Evolutionary conservation across 2,329 filamentous ascomycete genomes (phyloP).

Genomic region (Phoma herbarum): DNA sequence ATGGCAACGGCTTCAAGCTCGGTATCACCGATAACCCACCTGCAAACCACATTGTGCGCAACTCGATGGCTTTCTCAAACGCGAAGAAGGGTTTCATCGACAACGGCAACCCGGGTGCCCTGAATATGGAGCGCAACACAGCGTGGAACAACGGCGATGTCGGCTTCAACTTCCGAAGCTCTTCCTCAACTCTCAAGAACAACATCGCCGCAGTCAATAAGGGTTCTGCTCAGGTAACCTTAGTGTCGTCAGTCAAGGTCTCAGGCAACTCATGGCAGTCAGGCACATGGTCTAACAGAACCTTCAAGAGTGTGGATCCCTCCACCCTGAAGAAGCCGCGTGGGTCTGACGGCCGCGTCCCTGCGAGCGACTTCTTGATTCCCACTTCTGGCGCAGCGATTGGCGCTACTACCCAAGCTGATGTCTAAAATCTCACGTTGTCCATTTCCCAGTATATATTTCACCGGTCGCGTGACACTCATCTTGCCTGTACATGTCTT

Average conservation of each 20-base stretch:
- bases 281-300: conserved; percentile 51
- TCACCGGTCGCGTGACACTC: background rate
- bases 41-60: conserved; percentile 56
- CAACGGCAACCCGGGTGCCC: conserved; percentile 55
- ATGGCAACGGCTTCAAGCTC: conserved; percentile 61
- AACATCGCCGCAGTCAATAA: conserved; percentile 54
- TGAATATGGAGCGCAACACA: conserved; percentile 55
- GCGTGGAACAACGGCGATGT: conserved; percentile 58
- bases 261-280: conserved; percentile 58
- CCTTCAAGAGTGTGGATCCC: conserved; percentile 52
- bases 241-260: conserved; percentile 23
- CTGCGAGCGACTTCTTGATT: conserved; percentile 55
- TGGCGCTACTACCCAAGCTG: conserved; percentile 50
- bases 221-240: conserved; percentile 22
- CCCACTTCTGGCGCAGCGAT: conserved; percentile 50
- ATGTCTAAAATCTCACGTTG: conserved; percentile 7
- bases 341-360: conserved; percentile 51
- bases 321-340: conserved; percentile 50
- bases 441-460: background rate
- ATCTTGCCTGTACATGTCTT: background rate
- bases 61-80: conserved; percentile 58
- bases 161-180: conserved; percentile 52
- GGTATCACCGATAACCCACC: conserved; percentile 50
- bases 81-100: conserved; percentile 58
- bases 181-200: conserved; percentile 48